Percentiles rank a stretch among this genome's conserved stretches.
Evolutionary conservation across 2,329 filamentous ascomycete species (phyloP).

Genomic region (Aureobasidium vineae): DNA sequence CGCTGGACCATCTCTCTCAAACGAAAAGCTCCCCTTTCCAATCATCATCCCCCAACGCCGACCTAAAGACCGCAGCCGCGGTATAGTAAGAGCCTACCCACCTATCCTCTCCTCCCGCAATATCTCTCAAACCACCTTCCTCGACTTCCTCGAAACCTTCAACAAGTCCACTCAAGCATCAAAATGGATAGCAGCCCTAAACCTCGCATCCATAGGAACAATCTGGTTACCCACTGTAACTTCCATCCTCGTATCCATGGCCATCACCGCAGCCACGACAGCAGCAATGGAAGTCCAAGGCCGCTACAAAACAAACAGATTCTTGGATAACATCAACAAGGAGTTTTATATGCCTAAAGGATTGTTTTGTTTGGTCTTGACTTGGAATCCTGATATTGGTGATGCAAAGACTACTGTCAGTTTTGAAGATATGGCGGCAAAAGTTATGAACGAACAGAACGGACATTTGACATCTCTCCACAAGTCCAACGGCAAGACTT

Average conservation of each 20-base stretch:
- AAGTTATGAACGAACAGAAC: slow-evolving; percentile 35
- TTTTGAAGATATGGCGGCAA: slow-evolving; percentile 42
- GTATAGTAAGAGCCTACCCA: slow-evolving; percentile 56
- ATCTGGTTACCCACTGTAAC: slow-evolving; percentile 44
- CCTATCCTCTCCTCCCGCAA: slow-evolving; percentile 49
- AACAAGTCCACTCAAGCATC: slow-evolving; percentile 45
- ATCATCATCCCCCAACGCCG: slow-evolving; percentile 55
- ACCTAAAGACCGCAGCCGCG: slow-evolving; percentile 49
- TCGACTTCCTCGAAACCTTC: slow-evolving; percentile 51
- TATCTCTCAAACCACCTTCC: slow-evolving; percentile 51
- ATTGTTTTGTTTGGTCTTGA: slow-evolving; percentile 55
- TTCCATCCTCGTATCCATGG: slow-evolving; percentile 46
- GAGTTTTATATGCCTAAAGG: slow-evolving; percentile 58
- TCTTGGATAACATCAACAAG: slow-evolving; percentile 57
- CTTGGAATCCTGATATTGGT: slow-evolving; percentile 34
- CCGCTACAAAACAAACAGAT: slow-evolving; percentile 50
- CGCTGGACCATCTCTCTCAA: background rate
- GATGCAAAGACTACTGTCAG: slow-evolving; percentile 23
- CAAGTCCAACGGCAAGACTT: slow-evolving; percentile 41
- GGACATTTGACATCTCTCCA: slow-evolving; percentile 37
- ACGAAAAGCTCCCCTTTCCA: slow-evolving; percentile 41
- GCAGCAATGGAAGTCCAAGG: slow-evolving; percentile 44
- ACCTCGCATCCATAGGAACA: slow-evolving; percentile 39
- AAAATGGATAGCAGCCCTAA: slow-evolving; percentile 36
- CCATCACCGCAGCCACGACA: slow-evolving; percentile 46